Evolutionary conservation across 176 grass and related monocot species (phyloP).

Genomic region (Otatea glauca): DNA sequence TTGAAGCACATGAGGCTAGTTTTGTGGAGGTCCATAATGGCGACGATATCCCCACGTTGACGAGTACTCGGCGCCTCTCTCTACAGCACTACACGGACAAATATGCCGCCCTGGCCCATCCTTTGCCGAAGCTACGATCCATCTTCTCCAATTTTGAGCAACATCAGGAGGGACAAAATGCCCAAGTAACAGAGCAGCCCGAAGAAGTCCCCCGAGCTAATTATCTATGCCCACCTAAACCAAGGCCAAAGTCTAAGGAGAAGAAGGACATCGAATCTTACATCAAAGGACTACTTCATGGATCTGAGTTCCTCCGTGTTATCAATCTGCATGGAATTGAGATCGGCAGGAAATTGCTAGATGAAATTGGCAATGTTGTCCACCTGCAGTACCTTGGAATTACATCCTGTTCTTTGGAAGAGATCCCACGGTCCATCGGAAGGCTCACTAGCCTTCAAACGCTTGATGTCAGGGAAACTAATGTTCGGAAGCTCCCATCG

Average conservation of each 20-base stretch:
- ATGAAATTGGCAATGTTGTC: not conserved
- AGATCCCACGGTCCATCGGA: not conserved
- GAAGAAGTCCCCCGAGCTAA: no score
- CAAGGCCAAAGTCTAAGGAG: no score
- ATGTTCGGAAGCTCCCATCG: slow-evolving; percentile 1
- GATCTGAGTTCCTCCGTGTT: slow-evolving; percentile 44
- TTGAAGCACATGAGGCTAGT: slow-evolving; percentile 45
- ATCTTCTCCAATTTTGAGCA: slow-evolving; percentile 42
- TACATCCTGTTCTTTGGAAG: not conserved
- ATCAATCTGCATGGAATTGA: slow-evolving; percentile 26
- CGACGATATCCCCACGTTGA: slow-evolving; percentile 15
- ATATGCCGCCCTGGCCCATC: slow-evolving; percentile 20
- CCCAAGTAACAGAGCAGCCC: no score
- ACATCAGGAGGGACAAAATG: not conserved
- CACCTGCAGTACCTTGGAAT: slow-evolving; percentile 41
- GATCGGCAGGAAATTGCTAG: not conserved
- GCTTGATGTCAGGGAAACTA: slow-evolving; percentile 39
- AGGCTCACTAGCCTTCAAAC: slow-evolving; percentile 27
- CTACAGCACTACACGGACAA: slow-evolving; percentile 34
- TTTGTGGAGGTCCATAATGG: slow-evolving; percentile 41
- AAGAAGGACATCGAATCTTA: not conserved
- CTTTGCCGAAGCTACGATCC: slow-evolving; percentile 42
- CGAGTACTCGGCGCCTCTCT: slow-evolving; percentile 36
- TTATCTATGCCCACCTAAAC: no score
- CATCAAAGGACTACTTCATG: not conserved